These are phyloP conservation scores for Globisporangium alternatum DNA, from an alignment of 352 stramenopile species.

Conservation along the genomic window DNA sequence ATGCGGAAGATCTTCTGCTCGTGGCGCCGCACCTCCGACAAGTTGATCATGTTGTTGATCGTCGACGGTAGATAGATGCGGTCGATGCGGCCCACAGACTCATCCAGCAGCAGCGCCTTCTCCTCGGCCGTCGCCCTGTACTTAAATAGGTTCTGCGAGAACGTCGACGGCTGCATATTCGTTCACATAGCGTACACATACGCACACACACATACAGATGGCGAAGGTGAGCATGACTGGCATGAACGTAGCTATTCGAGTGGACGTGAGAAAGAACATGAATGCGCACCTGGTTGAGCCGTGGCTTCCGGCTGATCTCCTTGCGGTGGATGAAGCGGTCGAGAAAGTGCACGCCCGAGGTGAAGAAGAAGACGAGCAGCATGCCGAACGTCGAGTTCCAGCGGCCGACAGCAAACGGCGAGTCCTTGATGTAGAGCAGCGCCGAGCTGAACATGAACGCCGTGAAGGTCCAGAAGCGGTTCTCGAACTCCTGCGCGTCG, in stretches of 20 bases:
- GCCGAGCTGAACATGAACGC: slow-evolving; percentile 90
- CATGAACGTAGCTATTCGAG: background rate
- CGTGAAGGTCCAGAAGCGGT: slow-evolving; percentile 96
- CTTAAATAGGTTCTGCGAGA: slow-evolving; percentile 77
- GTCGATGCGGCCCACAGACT: slow-evolving; percentile 75
- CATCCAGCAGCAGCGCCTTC: slow-evolving; percentile 68
- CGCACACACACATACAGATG: background rate
- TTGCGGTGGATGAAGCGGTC: slow-evolving; percentile 79
- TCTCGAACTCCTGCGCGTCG: slow-evolving; percentile 94
- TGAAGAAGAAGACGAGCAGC: slow-evolving; percentile 79
- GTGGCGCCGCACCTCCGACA: slow-evolving; percentile 70
- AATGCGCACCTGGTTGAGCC: slow-evolving; percentile 37
- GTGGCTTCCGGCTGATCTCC: slow-evolving; percentile 61
- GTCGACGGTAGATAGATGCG: slow-evolving; percentile 83
- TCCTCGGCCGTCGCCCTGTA: slow-evolving; percentile 80
- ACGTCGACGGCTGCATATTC: slow-evolving; percentile 34
- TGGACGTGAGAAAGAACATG: background rate
- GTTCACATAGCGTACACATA: background rate
- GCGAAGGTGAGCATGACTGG: background rate
- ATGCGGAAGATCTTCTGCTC: slow-evolving; percentile 96
- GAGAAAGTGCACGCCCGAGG: slow-evolving; percentile 73
- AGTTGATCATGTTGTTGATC: slow-evolving; percentile 89
- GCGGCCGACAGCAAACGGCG: slow-evolving; percentile 77
- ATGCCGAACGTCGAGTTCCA: slow-evolving; percentile 73
- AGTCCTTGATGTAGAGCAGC: slow-evolving; percentile 95